Evolutionary conservation across 768 basidiomycete species (phyloP).

Genomic region (Russula earlei): DNA sequence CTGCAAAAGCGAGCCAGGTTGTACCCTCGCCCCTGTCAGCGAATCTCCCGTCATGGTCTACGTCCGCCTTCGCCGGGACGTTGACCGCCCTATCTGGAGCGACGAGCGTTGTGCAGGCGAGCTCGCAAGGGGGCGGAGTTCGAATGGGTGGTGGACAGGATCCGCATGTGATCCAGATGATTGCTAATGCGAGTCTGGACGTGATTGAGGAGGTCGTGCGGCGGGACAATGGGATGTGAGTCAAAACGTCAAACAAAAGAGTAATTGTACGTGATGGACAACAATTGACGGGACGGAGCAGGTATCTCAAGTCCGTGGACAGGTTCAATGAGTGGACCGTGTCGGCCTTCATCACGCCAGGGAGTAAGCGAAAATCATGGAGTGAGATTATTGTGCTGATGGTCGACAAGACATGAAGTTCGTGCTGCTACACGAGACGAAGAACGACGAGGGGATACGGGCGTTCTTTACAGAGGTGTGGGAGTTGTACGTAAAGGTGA

Average conservation of each 20-base stretch:
- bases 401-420: conserved; percentile 77
- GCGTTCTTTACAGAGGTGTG: conserved; percentile 91
- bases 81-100: conserved; percentile 82
- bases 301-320: conserved; percentile 94
- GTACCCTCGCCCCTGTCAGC: conserved; percentile 62
- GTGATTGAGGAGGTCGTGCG: conserved; percentile 89
- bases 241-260: conserved; percentile 28
- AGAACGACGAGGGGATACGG: conserved; percentile 96
- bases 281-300: conserved; percentile 28
- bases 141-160: conserved; percentile 76
- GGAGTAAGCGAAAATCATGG: conserved; percentile 52
- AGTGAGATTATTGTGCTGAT: conserved; percentile 1
- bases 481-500: conserved; percentile 95
- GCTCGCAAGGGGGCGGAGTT: conserved; percentile 51
- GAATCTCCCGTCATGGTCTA: conserved; percentile 84
- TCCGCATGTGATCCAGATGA: conserved; percentile 96
- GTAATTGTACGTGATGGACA: neutral
- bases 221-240: conserved; percentile 71
- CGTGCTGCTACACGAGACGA: conserved; percentile 84
- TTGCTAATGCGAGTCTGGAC: conserved; percentile 94
- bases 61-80: conserved; percentile 84
- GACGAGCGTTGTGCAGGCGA: conserved; percentile 57
- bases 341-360: conserved; percentile 91
- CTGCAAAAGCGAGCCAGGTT: conserved; percentile 57
- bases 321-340: conserved; percentile 99